A percentile compares a stretch with the other conserved stretches of the same genome.
Evolutionary conservation across 768 basidiomycete genomes (phyloP).

Genomic region (Suillus weaverae): DNA sequence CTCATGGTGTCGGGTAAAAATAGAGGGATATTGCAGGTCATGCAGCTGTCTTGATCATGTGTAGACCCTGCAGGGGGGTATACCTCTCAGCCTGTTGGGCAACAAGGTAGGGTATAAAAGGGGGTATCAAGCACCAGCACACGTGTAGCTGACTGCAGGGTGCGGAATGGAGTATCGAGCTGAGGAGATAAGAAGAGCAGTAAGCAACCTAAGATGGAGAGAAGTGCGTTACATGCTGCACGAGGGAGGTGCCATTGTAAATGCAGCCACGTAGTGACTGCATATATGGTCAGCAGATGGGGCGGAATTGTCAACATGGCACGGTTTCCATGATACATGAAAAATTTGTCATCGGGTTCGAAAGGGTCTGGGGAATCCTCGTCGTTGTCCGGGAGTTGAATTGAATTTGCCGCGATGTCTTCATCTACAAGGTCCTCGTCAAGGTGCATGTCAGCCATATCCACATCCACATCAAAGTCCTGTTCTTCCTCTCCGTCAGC

Average conservation of each 20-base stretch:
- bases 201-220: conserved; percentile 16
- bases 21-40: conserved; percentile 41
- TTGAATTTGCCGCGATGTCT: not conserved
- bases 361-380: conserved; percentile 6
- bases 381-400: not conserved
- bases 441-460: not conserved
- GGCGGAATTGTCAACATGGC: not conserved
- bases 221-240: conserved; percentile 24
- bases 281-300: conserved; percentile 24
- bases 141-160: conserved; percentile 19
- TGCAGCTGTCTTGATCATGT: conserved; percentile 16
- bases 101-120: conserved; percentile 6
- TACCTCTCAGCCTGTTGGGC: not conserved
- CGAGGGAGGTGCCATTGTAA: conserved; percentile 26
- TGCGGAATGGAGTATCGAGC: conserved; percentile 15
- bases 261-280: conserved; percentile 29
- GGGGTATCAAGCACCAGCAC: conserved; percentile 19
- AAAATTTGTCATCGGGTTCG: not conserved
- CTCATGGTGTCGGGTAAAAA: conserved; percentile 25
- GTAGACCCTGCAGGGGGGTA: not conserved
- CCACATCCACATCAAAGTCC: not conserved
- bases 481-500: not conserved
- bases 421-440: not conserved
- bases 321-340: conserved; percentile 10
- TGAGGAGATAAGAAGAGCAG: conserved; percentile 9